phyloP scores from a whole-genome alignment of 768 basidiomycete genomes.

The Mycena olivaceomarginata region DNA sequence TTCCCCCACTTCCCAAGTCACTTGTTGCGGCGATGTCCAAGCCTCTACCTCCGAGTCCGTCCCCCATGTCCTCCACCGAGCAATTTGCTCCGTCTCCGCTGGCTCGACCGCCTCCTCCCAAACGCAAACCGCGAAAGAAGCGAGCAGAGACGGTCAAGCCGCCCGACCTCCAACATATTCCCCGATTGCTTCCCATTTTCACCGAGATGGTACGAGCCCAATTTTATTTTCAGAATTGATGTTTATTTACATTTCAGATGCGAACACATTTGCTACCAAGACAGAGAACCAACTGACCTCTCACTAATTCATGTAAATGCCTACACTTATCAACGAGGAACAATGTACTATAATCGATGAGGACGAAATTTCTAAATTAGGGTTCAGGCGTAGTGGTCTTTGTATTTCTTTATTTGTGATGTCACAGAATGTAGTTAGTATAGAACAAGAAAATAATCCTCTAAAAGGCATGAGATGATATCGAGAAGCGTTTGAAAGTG shows the following conservation, averaged over 20 bases:
- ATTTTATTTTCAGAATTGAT: neutral
- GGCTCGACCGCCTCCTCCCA: constrained; percentile 31
- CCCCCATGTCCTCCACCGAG: constrained; percentile 47
- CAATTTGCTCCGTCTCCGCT: constrained; percentile 44
- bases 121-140: constrained; percentile 65
- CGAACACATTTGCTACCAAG: constrained; percentile 38
- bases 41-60: constrained; percentile 62
- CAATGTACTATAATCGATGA: constrained; percentile 21
- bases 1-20: constrained; percentile 64
- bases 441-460: neutral
- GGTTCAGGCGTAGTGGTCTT: constrained; percentile 19
- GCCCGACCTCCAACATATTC: constrained; percentile 87
- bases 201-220: constrained; percentile 86
- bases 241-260: constrained; percentile 29
- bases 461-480: constrained; percentile 75
- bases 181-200: constrained; percentile 91
- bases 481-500: constrained; percentile 86
- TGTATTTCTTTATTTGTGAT: constrained; percentile 9
- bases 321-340: constrained; percentile 9
- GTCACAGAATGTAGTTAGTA: neutral
- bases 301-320: constrained; percentile 12
- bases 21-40: constrained; percentile 58
- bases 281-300: constrained; percentile 36
- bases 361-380: constrained; percentile 26
- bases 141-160: constrained; percentile 70